These are phyloP conservation scores for Podospora didyma DNA, from an alignment of 495 filamentous ascomycete genomes.

Conservation along the genomic window DNA sequence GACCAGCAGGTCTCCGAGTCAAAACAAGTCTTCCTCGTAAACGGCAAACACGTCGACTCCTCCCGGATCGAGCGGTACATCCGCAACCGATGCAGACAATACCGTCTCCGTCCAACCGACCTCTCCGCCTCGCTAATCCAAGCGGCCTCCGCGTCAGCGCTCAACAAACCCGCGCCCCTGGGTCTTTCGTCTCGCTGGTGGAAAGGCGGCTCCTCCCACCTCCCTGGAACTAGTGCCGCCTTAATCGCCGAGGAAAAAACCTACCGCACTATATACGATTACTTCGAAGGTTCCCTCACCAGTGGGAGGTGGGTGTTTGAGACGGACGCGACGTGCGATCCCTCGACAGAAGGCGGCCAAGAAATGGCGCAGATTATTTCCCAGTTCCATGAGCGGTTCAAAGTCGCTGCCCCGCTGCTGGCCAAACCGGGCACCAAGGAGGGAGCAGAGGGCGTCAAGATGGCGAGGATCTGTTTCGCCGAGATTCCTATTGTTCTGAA, in stretches of 20 bases:
- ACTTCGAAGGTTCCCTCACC: slow-evolving; percentile 7
- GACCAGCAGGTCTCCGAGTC: neutral
- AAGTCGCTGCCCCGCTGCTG: slow-evolving; percentile 4
- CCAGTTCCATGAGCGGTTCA: slow-evolving; percentile 14
- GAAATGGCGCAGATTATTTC: neutral
- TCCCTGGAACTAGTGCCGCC: neutral
- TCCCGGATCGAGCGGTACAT: slow-evolving; percentile 9
- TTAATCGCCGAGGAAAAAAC: slow-evolving; percentile 2
- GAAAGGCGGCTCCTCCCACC: no score
- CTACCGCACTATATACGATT: slow-evolving; percentile 1
- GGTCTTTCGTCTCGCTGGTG: neutral
- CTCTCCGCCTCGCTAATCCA: slow-evolving; percentile 1
- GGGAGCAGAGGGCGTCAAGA: slow-evolving; percentile 7
- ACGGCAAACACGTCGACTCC: slow-evolving; percentile 8
- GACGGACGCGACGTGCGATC: neutral
- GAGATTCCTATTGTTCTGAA: slow-evolving; percentile 7
- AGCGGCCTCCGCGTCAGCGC: neutral
- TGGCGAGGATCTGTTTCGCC: slow-evolving; percentile 15
- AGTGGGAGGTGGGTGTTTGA: slow-evolving; percentile 1
- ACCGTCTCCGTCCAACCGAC: slow-evolving; percentile 1
- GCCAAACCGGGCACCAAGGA: neutral
- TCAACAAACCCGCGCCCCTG: neutral
- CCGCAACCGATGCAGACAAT: slow-evolving; percentile 6
- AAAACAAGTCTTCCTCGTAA: slow-evolving; percentile 5
- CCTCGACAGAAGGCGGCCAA: neutral